Base-by-base conservation (phyloP, 1,284 basidiomycete species). In the Melampsora abietis-canadensis region DNA sequence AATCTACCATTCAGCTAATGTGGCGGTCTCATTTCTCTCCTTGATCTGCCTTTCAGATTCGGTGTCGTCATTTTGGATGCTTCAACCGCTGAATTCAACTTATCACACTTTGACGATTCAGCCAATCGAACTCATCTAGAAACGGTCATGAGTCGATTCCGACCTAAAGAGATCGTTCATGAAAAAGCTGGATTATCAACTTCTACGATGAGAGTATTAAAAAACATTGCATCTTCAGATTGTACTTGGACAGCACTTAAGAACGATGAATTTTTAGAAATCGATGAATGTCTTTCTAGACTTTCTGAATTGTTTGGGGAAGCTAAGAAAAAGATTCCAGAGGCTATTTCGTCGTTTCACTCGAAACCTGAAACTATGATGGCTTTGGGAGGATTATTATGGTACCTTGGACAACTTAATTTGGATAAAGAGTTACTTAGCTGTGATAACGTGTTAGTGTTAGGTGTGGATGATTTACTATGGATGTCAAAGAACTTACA, bases 21-120 rank as follows among this genome's bases (percentile, higher is more conserved):
- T 61, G 34, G 40, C 27, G 34, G n/a, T 57, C 10, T 60, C 59
- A 2, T 46, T 47, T 24, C 46, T 21, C 24, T 76, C 1, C n/a
- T 40, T 24, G 59, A 61, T 73, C 81, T 81, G 80, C 79, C 3
- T 31, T 62, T 47, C n/a, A 73, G 69, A 21, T 98, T 97, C 81
- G 96, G 96, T 1, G 84, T 98, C 54, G 96, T 93, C 80, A 89
- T 94, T n/a, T 84, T 98, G 78, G 96, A 99, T 81, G 94, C 94
- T 76, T 87, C 94, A 7, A 98, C 96, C 0, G 95, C 94, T 76
- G 91, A 97, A 81, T 98, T 99, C 85, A 91, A 93, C 79, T 82
- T 98, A 79, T 90, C 91, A 69, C 85, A 87, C 0, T 97, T 98
- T 80, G 87, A 91, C 75, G 96, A 99, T 79, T 96, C 98, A 81